These are phyloP conservation scores for Quillaja saponaria DNA, from an alignment of 306 rosid species.

Conservation along the genomic window DNA sequence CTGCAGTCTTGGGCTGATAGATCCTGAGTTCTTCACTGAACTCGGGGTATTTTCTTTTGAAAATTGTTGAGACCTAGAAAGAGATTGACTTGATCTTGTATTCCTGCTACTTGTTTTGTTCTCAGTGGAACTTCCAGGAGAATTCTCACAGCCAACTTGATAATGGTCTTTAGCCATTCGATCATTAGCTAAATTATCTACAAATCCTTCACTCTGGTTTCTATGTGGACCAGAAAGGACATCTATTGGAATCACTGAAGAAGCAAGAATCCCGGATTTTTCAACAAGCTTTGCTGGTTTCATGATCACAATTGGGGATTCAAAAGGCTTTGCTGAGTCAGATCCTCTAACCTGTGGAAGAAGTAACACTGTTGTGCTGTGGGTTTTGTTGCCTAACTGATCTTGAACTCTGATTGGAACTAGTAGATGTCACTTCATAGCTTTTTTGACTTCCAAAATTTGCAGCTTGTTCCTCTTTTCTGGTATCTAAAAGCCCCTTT, in stretches of 20 bases:
- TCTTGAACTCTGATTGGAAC: conserved; percentile 48
- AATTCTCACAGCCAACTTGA: conserved; percentile 40
- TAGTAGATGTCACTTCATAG: conserved; percentile 39
- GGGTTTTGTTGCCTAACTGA: conserved; percentile 43
- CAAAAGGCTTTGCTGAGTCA: conserved; percentile 50
- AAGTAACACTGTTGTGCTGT: conserved; percentile 37
- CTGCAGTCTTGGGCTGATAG: conserved; percentile 81
- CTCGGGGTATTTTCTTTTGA: conserved; percentile 43
- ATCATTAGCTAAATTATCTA: conserved; percentile 37
- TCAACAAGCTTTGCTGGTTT: conserved; percentile 79
- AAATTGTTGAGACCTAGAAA: conserved; percentile 47
- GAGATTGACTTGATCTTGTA: conserved; percentile 45
- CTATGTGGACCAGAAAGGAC: conserved; percentile 41
- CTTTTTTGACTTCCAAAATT: conserved; percentile 51
- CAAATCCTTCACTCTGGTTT: conserved; percentile 35
- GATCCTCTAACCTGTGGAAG: conserved; percentile 44
- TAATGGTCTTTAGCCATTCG: conserved; percentile 46
- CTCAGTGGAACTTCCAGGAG: conserved; percentile 49
- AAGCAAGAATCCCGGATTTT: conserved; percentile 52
- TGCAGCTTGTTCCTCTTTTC: conserved; percentile 54
- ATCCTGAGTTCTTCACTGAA: conserved; percentile 57
- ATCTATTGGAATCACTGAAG: conserved; percentile 54
- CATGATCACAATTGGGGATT: conserved; percentile 83
- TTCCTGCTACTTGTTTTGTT: conserved; percentile 49
- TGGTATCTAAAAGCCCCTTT: conserved; percentile 65